These are phyloP conservation scores for Chytriomyces confervae DNA, from an alignment of 192 early-diverging fungal species.

Conservation along the genomic window DNA sequence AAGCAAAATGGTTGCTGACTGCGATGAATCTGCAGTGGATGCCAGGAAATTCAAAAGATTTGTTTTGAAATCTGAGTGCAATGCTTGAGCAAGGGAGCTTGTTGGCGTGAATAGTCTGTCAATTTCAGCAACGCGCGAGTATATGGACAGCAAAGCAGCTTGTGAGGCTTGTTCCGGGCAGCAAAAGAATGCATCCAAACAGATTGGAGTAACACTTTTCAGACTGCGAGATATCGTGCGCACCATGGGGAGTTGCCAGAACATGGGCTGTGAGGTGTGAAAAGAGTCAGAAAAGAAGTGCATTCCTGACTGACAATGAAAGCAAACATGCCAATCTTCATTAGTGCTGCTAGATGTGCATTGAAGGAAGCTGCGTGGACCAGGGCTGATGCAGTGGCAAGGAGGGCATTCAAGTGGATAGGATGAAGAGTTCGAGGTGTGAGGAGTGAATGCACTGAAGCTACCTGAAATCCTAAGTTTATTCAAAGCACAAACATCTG, in stretches of 20 bases:
- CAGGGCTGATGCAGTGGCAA: too few relatives aligned
- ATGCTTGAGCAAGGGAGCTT: background rate
- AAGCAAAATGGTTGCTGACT: background rate
- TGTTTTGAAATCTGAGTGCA: background rate
- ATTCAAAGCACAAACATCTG: too few relatives aligned
- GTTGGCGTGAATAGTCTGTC: background rate
- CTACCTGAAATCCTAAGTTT: too few relatives aligned
- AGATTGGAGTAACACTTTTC: background rate
- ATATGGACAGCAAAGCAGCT: slow-evolving; percentile 10
- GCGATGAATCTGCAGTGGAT: background rate
- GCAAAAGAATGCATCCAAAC: slow-evolving; percentile 15
- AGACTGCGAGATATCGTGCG: background rate
- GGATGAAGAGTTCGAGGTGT: too few relatives aligned
- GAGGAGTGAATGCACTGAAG: too few relatives aligned
- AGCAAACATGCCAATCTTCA: too few relatives aligned
- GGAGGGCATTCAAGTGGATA: too few relatives aligned
- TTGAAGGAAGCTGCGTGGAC: too few relatives aligned
- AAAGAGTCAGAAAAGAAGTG: too few relatives aligned
- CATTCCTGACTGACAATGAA: too few relatives aligned
- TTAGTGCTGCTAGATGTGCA: too few relatives aligned
- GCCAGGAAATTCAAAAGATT: background rate
- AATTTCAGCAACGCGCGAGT: slow-evolving; percentile 11
- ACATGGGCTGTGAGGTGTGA: background rate
- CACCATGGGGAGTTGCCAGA: background rate
- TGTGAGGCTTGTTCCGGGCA: background rate